A percentile compares a stretch with the other conserved stretches of the same genome.
phyloP scores from a whole-genome alignment of 768 basidiomycete species.

The Inosperma sp. region DNA sequence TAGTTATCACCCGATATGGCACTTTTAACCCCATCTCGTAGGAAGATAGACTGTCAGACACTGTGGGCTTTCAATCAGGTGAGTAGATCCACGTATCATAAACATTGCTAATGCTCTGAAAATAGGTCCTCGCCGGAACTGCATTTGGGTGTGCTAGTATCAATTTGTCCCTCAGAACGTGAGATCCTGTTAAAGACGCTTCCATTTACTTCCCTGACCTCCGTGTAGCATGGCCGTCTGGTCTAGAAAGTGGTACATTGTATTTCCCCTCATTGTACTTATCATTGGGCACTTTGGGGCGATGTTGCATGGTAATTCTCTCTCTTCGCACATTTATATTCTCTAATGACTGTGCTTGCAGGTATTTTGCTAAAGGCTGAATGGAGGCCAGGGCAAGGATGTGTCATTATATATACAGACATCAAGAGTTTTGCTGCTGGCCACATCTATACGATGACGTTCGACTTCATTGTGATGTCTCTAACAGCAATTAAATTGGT shows the following conservation, averaged over 20 bases:
- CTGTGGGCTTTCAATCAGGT: constrained; percentile 66
- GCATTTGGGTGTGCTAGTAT: constrained; percentile 67
- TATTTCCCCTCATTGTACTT: constrained; percentile 45
- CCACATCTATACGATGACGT: constrained; percentile 72
- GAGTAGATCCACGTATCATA: constrained; percentile 8
- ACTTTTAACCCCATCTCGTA: constrained; percentile 15
- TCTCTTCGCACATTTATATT: background rate
- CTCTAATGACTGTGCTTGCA: constrained; percentile 16
- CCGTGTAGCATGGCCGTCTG: constrained; percentile 60
- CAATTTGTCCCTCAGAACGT: constrained; percentile 67
- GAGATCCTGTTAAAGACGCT: constrained; percentile 22
- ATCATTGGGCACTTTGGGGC: constrained; percentile 74
- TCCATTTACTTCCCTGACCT: background rate
- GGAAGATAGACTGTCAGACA: constrained; percentile 56
- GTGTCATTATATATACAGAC: constrained; percentile 55
- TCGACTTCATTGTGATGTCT: constrained; percentile 59
- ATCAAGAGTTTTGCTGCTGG: constrained; percentile 56
- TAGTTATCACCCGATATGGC: constrained; percentile 23
- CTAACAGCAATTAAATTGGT: constrained; percentile 61
- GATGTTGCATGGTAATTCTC: constrained; percentile 54
- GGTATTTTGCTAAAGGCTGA: constrained; percentile 56
- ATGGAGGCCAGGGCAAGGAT: constrained; percentile 47
- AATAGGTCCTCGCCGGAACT: constrained; percentile 52
- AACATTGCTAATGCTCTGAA: background rate
- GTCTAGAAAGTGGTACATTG: constrained; percentile 52